Conservation (phyloP, 2,329 filamentous ascomycete species). For the Alternaria sp. region DNA sequence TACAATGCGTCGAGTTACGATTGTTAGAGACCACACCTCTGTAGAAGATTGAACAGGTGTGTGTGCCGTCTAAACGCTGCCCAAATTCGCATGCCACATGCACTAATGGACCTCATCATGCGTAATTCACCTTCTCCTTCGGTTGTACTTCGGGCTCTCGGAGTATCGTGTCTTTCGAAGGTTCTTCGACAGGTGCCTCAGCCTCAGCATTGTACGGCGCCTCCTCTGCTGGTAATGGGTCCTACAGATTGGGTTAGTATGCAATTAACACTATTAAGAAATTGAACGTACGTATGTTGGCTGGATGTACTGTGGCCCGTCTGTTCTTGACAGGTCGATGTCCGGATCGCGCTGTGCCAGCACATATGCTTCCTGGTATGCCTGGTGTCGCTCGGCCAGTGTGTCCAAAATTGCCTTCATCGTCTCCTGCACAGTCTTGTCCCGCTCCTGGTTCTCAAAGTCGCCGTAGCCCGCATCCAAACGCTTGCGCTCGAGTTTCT, state of each 20-base stretch:
- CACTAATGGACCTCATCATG: conserved; percentile 13
- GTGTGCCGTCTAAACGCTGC: not conserved
- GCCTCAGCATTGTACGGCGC: conserved; percentile 11
- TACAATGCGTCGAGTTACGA: not conserved
- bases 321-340: conserved; percentile 38
- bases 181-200: conserved; percentile 9
- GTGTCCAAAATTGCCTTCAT: conserved; percentile 84
- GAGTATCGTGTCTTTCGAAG: conserved; percentile 11
- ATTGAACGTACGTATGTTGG: conserved; percentile 35
- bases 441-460: conserved; percentile 69
- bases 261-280: too few species aligned
- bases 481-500: conserved; percentile 71
- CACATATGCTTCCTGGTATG: conserved; percentile 79
- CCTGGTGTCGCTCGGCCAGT: conserved; percentile 86
- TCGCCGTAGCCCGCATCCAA: conserved; percentile 77
- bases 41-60: not conserved
- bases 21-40: not conserved
- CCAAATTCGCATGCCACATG: not conserved
- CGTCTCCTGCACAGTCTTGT: conserved; percentile 74
- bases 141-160: conserved; percentile 14
- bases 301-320: conserved; percentile 39
- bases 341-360: conserved; percentile 64
- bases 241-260: conserved; percentile 26
- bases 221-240: conserved; percentile 32
- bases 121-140: conserved; percentile 27